phyloP scores from a whole-genome alignment of 164 flowering plant species.

The Stephania yunnanensis region DNA sequence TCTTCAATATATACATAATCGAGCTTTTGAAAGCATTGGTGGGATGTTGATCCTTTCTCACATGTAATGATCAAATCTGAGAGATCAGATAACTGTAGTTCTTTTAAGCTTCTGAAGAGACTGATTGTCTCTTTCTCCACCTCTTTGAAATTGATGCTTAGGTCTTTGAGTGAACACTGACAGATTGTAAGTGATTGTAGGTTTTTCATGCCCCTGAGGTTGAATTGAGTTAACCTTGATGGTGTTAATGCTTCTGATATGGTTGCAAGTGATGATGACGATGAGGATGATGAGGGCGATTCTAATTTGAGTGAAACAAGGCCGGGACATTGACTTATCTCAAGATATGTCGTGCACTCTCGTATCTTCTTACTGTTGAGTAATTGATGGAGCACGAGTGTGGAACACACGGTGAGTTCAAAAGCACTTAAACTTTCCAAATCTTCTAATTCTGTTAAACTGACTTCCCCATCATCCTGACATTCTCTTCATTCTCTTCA shows the following conservation, averaged over 20 bases:
- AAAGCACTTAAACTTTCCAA: constrained; percentile 10
- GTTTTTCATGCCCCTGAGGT: background rate
- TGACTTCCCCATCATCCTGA: background rate
- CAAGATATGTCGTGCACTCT: background rate
- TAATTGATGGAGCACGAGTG: background rate
- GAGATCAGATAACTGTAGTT: background rate
- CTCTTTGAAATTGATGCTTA: constrained; percentile 2
- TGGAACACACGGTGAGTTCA: background rate
- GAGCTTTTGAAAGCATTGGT: constrained; percentile 10
- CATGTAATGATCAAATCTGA: constrained; percentile 5
- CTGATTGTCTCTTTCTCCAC: background rate
- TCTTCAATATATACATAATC: background rate
- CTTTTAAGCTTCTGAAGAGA: background rate
- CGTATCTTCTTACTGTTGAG: constrained; percentile 1
- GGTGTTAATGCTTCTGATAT: no score
- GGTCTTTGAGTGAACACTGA: constrained; percentile 5
- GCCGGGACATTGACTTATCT: background rate
- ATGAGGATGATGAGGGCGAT: background rate
- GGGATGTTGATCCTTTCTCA: background rate
- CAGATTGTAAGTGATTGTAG: background rate
- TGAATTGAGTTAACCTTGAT: background rate
- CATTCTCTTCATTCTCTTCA: background rate
- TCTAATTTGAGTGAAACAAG: background rate
- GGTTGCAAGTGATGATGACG: background rate
- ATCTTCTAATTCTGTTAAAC: constrained; percentile 2